Evolutionary conservation across 371 early-diverging fungal genomes (phyloP).

Genomic region (Actinomortierella wolfii): DNA sequence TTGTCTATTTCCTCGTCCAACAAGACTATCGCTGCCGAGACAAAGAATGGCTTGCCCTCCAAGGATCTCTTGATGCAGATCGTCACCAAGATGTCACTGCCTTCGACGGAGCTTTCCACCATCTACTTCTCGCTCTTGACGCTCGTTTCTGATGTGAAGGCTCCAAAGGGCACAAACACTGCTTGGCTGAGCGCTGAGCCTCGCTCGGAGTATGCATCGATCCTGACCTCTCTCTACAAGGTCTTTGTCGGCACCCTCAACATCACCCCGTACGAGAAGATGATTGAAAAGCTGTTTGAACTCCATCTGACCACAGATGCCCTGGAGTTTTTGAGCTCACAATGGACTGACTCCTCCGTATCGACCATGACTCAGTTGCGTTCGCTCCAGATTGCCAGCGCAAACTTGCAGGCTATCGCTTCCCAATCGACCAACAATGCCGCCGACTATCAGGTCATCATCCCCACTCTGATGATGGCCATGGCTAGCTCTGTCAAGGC

Average conservation of each 20-base stretch:
- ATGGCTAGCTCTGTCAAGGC: conserved; percentile 55
- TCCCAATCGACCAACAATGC: conserved; percentile 26
- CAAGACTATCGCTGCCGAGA: conserved; percentile 16
- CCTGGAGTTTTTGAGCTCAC: conserved; percentile 66
- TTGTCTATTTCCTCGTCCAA: conserved; percentile 10
- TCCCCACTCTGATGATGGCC: conserved; percentile 76
- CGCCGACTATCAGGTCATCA: conserved; percentile 79
- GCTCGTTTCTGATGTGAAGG: conserved; percentile 34
- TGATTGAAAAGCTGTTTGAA: conserved; percentile 59
- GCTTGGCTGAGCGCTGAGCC: conserved; percentile 34
- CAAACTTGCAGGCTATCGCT: conserved; percentile 58
- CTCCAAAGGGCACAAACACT: conserved; percentile 19
- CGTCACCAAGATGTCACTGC: conserved; percentile 26
- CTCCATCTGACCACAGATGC: conserved; percentile 58
- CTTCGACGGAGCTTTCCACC: conserved; percentile 27
- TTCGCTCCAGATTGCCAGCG: conserved; percentile 66
- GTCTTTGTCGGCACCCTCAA: conserved; percentile 49
- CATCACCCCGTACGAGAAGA: conserved; percentile 54
- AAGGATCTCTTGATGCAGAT: conserved; percentile 29
- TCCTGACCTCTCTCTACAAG: conserved; percentile 49
- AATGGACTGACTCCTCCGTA: conserved; percentile 58
- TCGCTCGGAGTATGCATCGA: conserved; percentile 27
- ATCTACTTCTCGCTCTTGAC: conserved; percentile 41
- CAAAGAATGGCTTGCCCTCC: conserved; percentile 33
- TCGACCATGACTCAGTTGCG: conserved; percentile 55